These are phyloP conservation scores for Krasilnikovozyma curviuscula DNA, from an alignment of 768 basidiomycete genomes.

Conservation along the genomic window DNA sequence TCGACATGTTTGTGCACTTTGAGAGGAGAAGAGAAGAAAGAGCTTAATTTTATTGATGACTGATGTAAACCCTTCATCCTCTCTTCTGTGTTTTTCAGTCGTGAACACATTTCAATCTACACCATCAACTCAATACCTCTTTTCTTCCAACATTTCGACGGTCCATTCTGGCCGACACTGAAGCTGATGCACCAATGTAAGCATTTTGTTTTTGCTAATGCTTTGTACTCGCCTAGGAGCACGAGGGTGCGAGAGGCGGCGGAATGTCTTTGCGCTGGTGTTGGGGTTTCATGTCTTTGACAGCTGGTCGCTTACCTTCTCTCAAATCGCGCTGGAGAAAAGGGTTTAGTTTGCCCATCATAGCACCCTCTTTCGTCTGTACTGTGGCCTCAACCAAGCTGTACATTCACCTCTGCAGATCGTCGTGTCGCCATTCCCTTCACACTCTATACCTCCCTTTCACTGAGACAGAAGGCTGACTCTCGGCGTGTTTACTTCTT, in stretches of 20 bases:
- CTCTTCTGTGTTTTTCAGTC: slow-evolving; percentile 33
- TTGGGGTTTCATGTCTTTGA: too few species aligned
- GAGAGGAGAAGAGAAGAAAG: not conserved
- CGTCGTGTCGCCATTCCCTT: not conserved
- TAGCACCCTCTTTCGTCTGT: too few species aligned
- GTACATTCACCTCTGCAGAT: too few species aligned
- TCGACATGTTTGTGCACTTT: not conserved
- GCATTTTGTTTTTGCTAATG: too few species aligned
- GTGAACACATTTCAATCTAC: slow-evolving; percentile 87
- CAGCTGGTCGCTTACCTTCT: too few species aligned
- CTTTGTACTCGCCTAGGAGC: too few species aligned
- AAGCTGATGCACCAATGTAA: slow-evolving; percentile 78
- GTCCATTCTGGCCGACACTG: slow-evolving; percentile 74
- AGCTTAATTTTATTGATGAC: not conserved
- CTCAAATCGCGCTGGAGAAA: too few species aligned
- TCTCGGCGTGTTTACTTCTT: not conserved
- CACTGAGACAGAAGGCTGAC: not conserved
- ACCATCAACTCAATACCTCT: slow-evolving; percentile 69
- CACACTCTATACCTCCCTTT: not conserved
- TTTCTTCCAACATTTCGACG: slow-evolving; percentile 93
- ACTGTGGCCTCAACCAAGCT: too few species aligned
- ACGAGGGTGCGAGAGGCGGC: not conserved
- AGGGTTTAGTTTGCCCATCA: too few species aligned
- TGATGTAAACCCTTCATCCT: not conserved
- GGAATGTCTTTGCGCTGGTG: not conserved